These are phyloP conservation scores for Metschnikowia chrysomelidarum DNA, from an alignment of 805 yeast genomes.

Conservation along the genomic window DNA sequence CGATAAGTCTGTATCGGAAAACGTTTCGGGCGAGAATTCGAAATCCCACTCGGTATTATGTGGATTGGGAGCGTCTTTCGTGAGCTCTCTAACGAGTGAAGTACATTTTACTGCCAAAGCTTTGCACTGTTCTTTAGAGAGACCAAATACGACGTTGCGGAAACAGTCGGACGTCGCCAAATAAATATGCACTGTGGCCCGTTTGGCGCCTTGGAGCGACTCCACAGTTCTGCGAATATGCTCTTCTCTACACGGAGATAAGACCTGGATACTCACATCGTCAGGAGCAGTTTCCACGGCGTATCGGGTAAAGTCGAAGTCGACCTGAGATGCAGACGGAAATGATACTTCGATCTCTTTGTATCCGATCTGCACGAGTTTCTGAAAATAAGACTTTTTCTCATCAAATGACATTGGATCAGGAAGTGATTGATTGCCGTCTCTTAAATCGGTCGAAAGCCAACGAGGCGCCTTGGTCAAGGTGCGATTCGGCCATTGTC, in stretches of 20 bases:
- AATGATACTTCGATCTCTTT: conserved; percentile 83
- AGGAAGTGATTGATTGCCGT: conserved; percentile 82
- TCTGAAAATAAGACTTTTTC: conserved; percentile 66
- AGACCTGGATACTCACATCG: conserved; percentile 74
- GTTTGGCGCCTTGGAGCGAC: conserved; percentile 68
- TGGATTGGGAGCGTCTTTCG: conserved; percentile 62
- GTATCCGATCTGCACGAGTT: conserved; percentile 70
- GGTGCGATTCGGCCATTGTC: conserved; percentile 68
- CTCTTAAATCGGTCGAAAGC: conserved; percentile 81
- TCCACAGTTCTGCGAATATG: conserved; percentile 71
- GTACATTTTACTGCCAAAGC: conserved; percentile 63
- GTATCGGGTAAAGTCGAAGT: conserved; percentile 75
- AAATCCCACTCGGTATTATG: conserved; percentile 64
- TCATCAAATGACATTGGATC: conserved; percentile 86
- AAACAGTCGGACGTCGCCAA: conserved; percentile 75
- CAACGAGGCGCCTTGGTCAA: conserved; percentile 70
- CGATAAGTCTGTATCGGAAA: conserved; percentile 66
- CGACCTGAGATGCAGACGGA: conserved; percentile 77
- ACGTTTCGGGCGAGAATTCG: conserved; percentile 81
- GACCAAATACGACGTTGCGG: conserved; percentile 66
- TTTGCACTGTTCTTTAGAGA: conserved; percentile 57
- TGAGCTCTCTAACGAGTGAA: conserved; percentile 58
- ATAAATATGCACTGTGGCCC: conserved; percentile 73
- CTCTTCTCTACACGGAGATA: conserved; percentile 74
- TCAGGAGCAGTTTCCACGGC: conserved; percentile 73